phyloP scores from a whole-genome alignment of 768 basidiomycete species.

The Mycena kentingensis region DNA sequence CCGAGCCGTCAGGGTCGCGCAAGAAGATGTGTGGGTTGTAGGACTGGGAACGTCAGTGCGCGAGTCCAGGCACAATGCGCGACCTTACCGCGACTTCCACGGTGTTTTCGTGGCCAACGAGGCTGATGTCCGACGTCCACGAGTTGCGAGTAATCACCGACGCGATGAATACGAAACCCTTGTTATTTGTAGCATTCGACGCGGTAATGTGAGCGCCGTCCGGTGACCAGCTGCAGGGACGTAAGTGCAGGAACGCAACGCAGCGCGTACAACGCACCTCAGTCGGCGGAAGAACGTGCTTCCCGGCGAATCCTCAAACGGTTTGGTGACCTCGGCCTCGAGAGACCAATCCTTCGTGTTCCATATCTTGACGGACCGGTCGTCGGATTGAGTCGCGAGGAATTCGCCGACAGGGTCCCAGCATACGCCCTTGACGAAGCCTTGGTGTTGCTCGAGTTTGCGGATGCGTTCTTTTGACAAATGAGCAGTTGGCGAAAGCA shows the following conservation, averaged over 20 bases:
- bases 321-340: conserved; percentile 82
- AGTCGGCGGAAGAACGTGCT: conserved; percentile 92
- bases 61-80: background rate
- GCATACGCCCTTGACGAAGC: conserved; percentile 97
- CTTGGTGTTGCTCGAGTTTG: conserved; percentile 87
- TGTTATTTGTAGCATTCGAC: conserved; percentile 95
- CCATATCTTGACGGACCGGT: conserved; percentile 97
- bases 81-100: conserved; percentile 87
- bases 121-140: conserved; percentile 90
- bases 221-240: conserved; percentile 85
- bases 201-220: conserved; percentile 99
- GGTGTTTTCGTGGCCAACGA: conserved; percentile 97
- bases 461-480: conserved; percentile 66
- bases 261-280: conserved; percentile 50
- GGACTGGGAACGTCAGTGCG: conserved; percentile 43
- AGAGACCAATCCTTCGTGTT: conserved; percentile 89
- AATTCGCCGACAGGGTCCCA: conserved; percentile 99
- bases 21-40: conserved; percentile 97
- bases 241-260: background rate
- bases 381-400: conserved; percentile 97
- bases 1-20: conserved; percentile 64
- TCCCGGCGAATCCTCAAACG: conserved; percentile 91
- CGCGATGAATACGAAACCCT: conserved; percentile 96
- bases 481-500: background rate
- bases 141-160: conserved; percentile 88